These are phyloP conservation scores for Schizonepeta tenuifolia DNA, from an alignment of 257 asterid genomes.

Conservation along the genomic window DNA sequence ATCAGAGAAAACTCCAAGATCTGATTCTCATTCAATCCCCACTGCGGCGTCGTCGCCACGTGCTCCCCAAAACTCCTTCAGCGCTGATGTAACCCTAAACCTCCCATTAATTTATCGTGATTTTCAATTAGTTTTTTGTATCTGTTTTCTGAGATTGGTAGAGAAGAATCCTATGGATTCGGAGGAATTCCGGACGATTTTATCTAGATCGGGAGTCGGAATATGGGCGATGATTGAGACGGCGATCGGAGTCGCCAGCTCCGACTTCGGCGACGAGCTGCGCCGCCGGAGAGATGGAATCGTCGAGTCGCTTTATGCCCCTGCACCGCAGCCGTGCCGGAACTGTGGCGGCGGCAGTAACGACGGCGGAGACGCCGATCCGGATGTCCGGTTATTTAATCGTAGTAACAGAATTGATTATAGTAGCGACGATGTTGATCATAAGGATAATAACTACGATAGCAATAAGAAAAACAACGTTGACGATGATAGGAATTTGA, in stretches of 20 bases:
- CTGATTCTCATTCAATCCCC: conserved; percentile 35
- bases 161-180: conserved; percentile 59
- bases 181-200: conserved; percentile 65
- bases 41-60: conserved; percentile 41
- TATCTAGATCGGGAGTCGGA: conserved; percentile 68
- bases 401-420: conserved; percentile 18
- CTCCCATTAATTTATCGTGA: neutral
- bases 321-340: conserved; percentile 48
- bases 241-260: conserved; percentile 76
- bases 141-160: neutral
- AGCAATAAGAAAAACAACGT: conserved; percentile 23
- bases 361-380: conserved; percentile 32
- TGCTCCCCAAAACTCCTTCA: conserved; percentile 18
- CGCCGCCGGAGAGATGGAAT: conserved; percentile 77
- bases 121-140: neutral
- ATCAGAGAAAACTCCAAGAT: conserved; percentile 44
- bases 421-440: conserved; percentile 32
- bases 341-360: conserved; percentile 51
- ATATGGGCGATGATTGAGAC: conserved; percentile 83
- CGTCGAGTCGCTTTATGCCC: conserved; percentile 67
- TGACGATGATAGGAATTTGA: conserved; percentile 34
- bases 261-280: conserved; percentile 70
- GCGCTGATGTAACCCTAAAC: conserved; percentile 34
- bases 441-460: conserved; percentile 19
- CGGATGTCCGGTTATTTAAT: conserved; percentile 38